Base-by-base conservation (phyloP, 441 rosid species). In the Populus hybrid region DNA sequence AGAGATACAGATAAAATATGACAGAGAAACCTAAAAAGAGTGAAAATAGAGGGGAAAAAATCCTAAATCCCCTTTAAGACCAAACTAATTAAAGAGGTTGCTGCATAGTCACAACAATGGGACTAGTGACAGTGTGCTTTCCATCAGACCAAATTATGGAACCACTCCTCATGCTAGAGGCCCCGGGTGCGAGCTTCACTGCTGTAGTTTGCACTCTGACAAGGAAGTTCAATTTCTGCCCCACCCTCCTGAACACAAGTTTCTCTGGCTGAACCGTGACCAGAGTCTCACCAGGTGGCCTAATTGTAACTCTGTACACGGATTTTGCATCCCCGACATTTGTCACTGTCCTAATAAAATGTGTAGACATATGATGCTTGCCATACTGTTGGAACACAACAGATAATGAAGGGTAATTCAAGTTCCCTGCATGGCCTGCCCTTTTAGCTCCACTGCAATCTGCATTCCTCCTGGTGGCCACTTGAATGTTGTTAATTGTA, bases 91-190 rank as follows among this genome's bases (percentile, higher is more conserved):
- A 90, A 67, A 95, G 81, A 85, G 99, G 96, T 74, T 93, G 98
- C 85, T 95, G 99, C 92, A 90, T 81, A 76, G 99, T 92, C 71
- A 95, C 86, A 10, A 84, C 89, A 26, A 95, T 12, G 63, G 98
- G 94, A 83, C 92, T 93, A 77, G 93, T 83, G 59, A 88, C 97
- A 36, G 69, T 82, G 70, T 89, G 98, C 78, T 82, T 89, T 82
- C 92, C 93, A 59, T 94, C 94, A 0, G 86, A 85, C 98, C 98
- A 93, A 8, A 89, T 79, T 24, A 93, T 81, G 0, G 91, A 87
- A 71, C 98, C 95, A 35, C 92, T 91, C 1, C 63, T 85, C 24
- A 87, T 87, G 69, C 89, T 90, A 0, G 97, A 81, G 35, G 88
- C 86, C 70, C 92, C 83, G 75, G 87, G 86, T 46, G 83, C 90